These are phyloP conservation scores for Rhodofomes roseus DNA, from an alignment of 1,284 basidiomycete species.

Conservation along the genomic window DNA sequence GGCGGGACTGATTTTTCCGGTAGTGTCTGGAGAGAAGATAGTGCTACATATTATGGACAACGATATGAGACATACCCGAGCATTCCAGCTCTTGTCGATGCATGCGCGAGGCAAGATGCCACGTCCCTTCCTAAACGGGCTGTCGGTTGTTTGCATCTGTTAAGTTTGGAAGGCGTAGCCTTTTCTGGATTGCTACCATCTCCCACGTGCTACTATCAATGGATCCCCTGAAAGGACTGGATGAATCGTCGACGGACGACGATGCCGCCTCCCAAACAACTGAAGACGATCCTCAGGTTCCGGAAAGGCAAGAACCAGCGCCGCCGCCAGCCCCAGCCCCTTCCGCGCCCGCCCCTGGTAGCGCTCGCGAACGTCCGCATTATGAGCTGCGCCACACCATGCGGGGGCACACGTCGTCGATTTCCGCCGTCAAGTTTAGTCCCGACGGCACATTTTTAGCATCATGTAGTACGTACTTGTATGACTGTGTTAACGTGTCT, in stretches of 20 bases:
- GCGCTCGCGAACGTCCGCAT: conserved; percentile 55
- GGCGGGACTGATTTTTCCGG: too few relatives aligned
- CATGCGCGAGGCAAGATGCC: too few relatives aligned
- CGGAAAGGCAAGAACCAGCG: conserved; percentile 45
- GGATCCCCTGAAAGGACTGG: conserved; percentile 21
- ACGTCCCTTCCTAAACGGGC: too few relatives aligned
- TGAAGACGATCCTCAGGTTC: conserved; percentile 76
- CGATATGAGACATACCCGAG: too few relatives aligned
- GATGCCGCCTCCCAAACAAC: conserved; percentile 78
- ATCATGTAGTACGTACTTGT: conserved; percentile 58
- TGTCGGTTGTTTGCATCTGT: background rate
- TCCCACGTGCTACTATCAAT: conserved; percentile 7
- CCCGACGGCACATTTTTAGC: conserved; percentile 78
- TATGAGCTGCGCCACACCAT: conserved; percentile 66
- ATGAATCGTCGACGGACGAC: conserved; percentile 74
- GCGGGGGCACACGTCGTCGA: conserved; percentile 69
- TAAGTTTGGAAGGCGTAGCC: conserved; percentile 7
- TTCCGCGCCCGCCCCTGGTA: conserved; percentile 27
- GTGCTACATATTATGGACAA: too few relatives aligned
- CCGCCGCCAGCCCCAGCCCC: conserved; percentile 28
- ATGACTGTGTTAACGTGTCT: too few relatives aligned
- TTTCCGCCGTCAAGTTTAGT: conserved; percentile 83
- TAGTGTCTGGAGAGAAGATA: too few relatives aligned
- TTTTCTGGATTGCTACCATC: conserved; percentile 2
- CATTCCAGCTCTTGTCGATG: too few relatives aligned